Base-by-base conservation (phyloP, 75 land plant species). In the Larix kaempferi region DNA sequence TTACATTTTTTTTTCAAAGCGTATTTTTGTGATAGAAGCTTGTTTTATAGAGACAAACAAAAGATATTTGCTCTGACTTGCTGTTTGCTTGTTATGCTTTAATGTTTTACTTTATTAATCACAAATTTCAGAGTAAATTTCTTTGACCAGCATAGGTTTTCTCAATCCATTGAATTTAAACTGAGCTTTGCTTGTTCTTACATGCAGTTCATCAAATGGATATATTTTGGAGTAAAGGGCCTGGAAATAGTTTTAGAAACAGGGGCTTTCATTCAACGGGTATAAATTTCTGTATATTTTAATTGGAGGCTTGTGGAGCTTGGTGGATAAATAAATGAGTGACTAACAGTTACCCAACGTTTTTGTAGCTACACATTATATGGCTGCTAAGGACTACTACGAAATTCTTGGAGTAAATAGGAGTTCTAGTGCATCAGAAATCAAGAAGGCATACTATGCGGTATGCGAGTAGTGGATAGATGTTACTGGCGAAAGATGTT, bases 391-490 rank as follows among this genome's bases (percentile, higher is more conserved):
- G 52, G 94, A 91, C 85, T 96, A 84, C 58, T 96, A 96, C 74
- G 94, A 94, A 10, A 80, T 90, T 26, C 99, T 96, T 86, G 99
- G 99, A 64, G 91, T 96, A 63, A 82, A 74, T 79, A 87, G 82
- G 74, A 82, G 80, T 77, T 94, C 99, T 23, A 85, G 78, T 52
- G 81, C 85, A 23, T 82, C 93, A 33, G 99, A 92, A 26, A 91
- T 96, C 72, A 96, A 96, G 93, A 96, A 94, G 85, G 92, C 99
- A 33, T 96, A 94, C 62, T 94, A 90, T 83, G 93, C 77, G 84
- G 96, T 94, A 84, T 5, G 86, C 77, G 8, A 65, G 33, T 25
- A 21, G 41, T 49, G 12, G 54, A 49, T 49, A 2, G 54, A 11
- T 11, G 10, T 49, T 49, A 49, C 12, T 10, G 54, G 12, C 54